Base-by-base conservation (phyloP, 306 rosid species). In the Trifolium repens region DNA sequence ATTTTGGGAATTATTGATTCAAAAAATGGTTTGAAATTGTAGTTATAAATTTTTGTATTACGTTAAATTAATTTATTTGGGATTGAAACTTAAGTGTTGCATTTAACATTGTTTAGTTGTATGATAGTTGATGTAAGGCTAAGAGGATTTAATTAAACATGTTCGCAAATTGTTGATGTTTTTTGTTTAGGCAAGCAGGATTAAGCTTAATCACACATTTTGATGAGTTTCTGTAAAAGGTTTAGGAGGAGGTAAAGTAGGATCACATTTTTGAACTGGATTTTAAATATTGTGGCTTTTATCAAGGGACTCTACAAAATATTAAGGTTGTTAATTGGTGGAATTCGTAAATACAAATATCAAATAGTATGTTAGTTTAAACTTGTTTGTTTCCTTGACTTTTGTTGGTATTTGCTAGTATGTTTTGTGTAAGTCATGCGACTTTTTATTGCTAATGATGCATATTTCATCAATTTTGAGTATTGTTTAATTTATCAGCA, bases 1-100 rank as follows among this genome's bases (percentile, higher is more conserved):
- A 32, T 24, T 67, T 67, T 26, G 37, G 60, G 67, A 32, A 13
- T 24, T 35, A 52, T 55, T 79, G 70, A 9, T 59, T 52, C 24
- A 55, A 79, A 71, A 27, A 50, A 15, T 80, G 74, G 69, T 44
- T 72, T 77, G 67, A 30, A 61, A 16, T 19, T 66, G 46, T 27
- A 35, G 30, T 37, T 39, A 44, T 44, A 72, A 53, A 8, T 35
- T 60, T 60, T 43, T 42, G 71, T 42, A 19, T 42, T 12, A 40
- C 2, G n/a, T 66, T 66, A 22, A 66, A 40, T 66, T 12, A 42
- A 6, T 30, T 69, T 44, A 43, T 50, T 69, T 66, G 70, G 19
- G 5, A 47, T 49, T 27, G 59, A 30, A 72, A 39, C 15, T 76
- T 71, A 17, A 19, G 26, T 60, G 43, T 39, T 74, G 16, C 52